Conservation (phyloP, 2,329 filamentous ascomycete genomes). For the Aspergillus clavatus region DNA sequence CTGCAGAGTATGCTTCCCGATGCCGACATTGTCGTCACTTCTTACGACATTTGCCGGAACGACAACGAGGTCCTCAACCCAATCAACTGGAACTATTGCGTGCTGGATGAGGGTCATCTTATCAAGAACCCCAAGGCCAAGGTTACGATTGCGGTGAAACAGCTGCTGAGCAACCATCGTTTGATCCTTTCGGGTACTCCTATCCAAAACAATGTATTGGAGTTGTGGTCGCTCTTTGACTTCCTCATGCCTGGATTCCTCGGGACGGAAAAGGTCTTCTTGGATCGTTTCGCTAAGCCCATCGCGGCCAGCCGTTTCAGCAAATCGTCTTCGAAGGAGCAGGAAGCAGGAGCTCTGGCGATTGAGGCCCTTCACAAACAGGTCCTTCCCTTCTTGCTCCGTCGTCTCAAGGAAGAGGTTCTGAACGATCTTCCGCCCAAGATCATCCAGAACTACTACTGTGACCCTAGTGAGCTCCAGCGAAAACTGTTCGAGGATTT, state of each 20-base stretch:
- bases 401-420: slow-evolving; percentile 95
- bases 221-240: slow-evolving; percentile 96
- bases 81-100: slow-evolving; percentile 94
- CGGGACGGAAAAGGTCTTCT: slow-evolving; percentile 92
- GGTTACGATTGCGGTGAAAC: slow-evolving; percentile 88
- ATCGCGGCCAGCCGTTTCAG: slow-evolving; percentile 92
- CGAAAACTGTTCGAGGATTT: slow-evolving; percentile 96
- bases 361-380: slow-evolving; percentile 99
- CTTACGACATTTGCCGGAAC: slow-evolving; percentile 96
- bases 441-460: slow-evolving; percentile 99
- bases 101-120: slow-evolving; percentile 93
- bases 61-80: slow-evolving; percentile 80
- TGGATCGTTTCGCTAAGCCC: slow-evolving; percentile 90
- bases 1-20: slow-evolving; percentile 65
- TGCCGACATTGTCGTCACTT: slow-evolving; percentile 93
- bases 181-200: slow-evolving; percentile 95
- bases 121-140: slow-evolving; percentile 99
- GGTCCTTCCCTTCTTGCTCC: slow-evolving; percentile 90
- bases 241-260: slow-evolving; percentile 99
- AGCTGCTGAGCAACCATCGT: slow-evolving; percentile 82
- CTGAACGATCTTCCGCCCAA: slow-evolving; percentile 94
- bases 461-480: slow-evolving; percentile 91
- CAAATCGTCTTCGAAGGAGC: slow-evolving; percentile 96
- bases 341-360: slow-evolving; percentile 90
- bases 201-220: slow-evolving; percentile 95